Evolutionary conservation across 805 yeast genomes (phyloP).

Genomic region (Metschnikowia colocasiae): DNA sequence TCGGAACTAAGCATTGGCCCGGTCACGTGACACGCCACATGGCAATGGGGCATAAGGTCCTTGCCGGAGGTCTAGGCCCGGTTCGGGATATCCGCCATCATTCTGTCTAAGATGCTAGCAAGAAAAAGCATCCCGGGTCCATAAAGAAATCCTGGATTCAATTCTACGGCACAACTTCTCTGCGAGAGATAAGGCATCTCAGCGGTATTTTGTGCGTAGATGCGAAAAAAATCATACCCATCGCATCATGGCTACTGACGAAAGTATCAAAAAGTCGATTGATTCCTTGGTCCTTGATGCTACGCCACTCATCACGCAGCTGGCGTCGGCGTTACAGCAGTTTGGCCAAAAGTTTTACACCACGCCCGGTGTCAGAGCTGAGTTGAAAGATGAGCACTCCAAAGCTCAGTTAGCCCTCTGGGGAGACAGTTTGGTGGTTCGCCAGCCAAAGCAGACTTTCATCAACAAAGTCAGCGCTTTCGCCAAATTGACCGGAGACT

Average conservation of each 20-base stretch:
- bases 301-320: conserved; percentile 86
- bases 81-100: too few relatives aligned
- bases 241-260: conserved; percentile 1
- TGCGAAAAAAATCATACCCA: conserved; percentile 5
- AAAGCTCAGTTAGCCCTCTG: conserved; percentile 75
- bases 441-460: conserved; percentile 71
- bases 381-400: conserved; percentile 82
- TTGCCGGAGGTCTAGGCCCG: too few relatives aligned
- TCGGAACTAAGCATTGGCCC: neutral
- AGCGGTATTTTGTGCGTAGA: neutral
- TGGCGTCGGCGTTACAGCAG: conserved; percentile 67
- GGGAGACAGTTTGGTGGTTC: conserved; percentile 64
- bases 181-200: conserved; percentile 4
- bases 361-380: conserved; percentile 87
- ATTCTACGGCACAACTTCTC: neutral
- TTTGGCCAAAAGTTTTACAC: conserved; percentile 74
- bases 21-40: neutral
- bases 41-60: neutral
- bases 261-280: conserved; percentile 9
- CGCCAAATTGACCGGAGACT: conserved; percentile 89
- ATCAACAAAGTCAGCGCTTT: conserved; percentile 68
- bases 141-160: neutral
- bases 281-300: conserved; percentile 61
- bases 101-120: too few relatives aligned
- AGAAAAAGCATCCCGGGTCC: too few relatives aligned